Base-by-base conservation (phyloP, 306 rosid species). In the Cajanus cajan region DNA sequence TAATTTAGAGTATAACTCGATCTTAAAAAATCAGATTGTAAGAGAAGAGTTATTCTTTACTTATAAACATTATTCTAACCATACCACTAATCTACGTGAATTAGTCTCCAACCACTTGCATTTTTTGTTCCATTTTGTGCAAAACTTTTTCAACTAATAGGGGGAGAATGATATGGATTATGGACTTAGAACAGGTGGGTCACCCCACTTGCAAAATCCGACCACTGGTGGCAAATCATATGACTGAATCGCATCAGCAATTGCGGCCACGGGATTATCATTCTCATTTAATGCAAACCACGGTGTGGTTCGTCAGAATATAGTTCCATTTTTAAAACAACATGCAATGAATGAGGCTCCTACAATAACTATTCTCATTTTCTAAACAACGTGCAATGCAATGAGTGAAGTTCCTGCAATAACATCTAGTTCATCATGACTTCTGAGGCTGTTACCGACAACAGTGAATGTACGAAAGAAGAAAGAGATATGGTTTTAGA, bases 161-260 rank as follows among this genome's bases (percentile, higher is more conserved):
- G n/a, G n/a, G n/a, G n/a, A n/a, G n/a, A n/a, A n/a, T n/a, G n/a
- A n/a, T n/a, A n/a, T n/a, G n/a, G n/a, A n/a, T n/a, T n/a, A n/a
- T n/a, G n/a, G 50, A 43, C 34, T 55, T 73, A 44, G 44, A 74
- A 28, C 2, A 63, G 48, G 40, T 51, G 75, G 78, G 73, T 54
- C 80, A 45, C 55, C 58, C 62, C 78, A 72, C 73, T 70, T 19
- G 63, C 73, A 22, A 61, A 41, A 77, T 54, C 65, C n/a, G 54
- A 78, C 54, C 77, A 73, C 21, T 78, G 45, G 6, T 51, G 61
- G 74, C 61, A 63, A 73, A 57, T 83, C 79, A 48, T 13, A 62
- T 39, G 57, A 77, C 73, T 81, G 71, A 74, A 21, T 65, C 50
- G 48, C 71, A 80, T 65, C 70, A 43, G 51, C 69, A 78, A 69